phyloP scores from a whole-genome alignment of 2,329 filamentous ascomycete species.

The Fusarium succisae region DNA sequence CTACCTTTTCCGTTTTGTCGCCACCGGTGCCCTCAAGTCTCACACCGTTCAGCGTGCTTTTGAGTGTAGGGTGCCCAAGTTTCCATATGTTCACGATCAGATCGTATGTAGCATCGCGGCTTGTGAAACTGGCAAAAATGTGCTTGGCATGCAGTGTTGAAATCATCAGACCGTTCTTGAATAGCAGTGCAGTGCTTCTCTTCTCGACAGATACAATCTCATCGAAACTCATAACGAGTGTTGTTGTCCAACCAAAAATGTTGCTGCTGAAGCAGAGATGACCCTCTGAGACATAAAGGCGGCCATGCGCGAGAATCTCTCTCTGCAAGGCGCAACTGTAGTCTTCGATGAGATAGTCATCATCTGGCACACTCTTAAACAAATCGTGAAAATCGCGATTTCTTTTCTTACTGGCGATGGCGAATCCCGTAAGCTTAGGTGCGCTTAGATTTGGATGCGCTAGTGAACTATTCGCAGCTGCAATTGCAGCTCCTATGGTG shows the following conservation, averaged over 20 bases:
- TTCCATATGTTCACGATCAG: constrained; percentile 99
- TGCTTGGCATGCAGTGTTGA: constrained; percentile 95
- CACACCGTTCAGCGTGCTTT: constrained; percentile 91
- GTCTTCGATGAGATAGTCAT: constrained; percentile 97
- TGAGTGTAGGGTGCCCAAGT: constrained; percentile 89
- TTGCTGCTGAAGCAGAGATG: constrained; percentile 99
- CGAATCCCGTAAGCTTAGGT: constrained; percentile 90
- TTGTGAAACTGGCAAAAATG: constrained; percentile 94
- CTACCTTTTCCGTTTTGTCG: constrained; percentile 90
- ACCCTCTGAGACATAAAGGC: constrained; percentile 95
- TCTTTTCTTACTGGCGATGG: constrained; percentile 93
- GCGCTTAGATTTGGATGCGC: constrained; percentile 69
- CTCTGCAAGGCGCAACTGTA: constrained; percentile 96
- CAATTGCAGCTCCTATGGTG: constrained; percentile 76
- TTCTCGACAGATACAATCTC: constrained; percentile 98
- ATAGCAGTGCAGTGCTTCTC: constrained; percentile 91
- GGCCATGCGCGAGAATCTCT: constrained; percentile 92
- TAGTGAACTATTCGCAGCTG: constrained; percentile 75
- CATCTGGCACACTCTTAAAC: constrained; percentile 96
- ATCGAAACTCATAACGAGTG: constrained; percentile 96
- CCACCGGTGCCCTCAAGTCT: constrained; percentile 82
- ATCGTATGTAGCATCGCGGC: constrained; percentile 95
- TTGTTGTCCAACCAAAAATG: constrained; percentile 97
- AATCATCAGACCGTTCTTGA: constrained; percentile 97
- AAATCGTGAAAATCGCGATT: constrained; percentile 94